phyloP scores from a whole-genome alignment of 331 rosid species.

The Saraca asoca region DNA sequence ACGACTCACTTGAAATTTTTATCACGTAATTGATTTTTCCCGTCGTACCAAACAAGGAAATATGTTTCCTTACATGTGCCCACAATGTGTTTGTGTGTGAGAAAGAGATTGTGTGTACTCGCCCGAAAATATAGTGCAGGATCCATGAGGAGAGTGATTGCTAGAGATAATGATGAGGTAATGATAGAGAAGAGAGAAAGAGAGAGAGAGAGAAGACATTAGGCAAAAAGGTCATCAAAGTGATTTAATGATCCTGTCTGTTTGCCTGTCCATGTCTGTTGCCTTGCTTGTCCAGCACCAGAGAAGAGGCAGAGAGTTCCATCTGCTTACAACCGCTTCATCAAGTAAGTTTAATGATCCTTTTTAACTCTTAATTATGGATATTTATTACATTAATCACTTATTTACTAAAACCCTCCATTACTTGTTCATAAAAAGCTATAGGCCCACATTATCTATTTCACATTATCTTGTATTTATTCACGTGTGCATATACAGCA shows the following conservation, averaged over 20 bases:
- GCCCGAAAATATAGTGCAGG: slow-evolving; percentile 53
- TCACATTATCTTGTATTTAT: no score
- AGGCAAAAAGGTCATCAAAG: slow-evolving; percentile 40
- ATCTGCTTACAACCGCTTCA: slow-evolving; percentile 94
- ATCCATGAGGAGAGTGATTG: slow-evolving; percentile 52
- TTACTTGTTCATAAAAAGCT: no score
- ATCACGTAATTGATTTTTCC: no score
- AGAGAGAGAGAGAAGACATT: neutral
- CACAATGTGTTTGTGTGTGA: slow-evolving; percentile 29
- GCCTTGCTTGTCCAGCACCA: slow-evolving; percentile 75
- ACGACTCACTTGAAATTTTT: no score
- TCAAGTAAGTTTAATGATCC: slow-evolving; percentile 60
- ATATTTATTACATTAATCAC: neutral
- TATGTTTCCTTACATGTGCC: slow-evolving; percentile 37
- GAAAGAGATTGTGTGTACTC: slow-evolving; percentile 34
- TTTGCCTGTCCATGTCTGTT: slow-evolving; percentile 44
- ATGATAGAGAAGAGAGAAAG: slow-evolving; percentile 36
- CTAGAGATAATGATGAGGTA: slow-evolving; percentile 53
- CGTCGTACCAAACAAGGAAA: neutral
- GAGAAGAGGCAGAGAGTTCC: slow-evolving; percentile 96
- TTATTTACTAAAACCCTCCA: neutral
- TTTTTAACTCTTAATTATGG: neutral
- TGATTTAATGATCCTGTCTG: slow-evolving; percentile 51
- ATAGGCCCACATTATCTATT: no score
- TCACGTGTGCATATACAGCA: no score